phyloP scores from a whole-genome alignment of 345 rosid genomes.

The Angophora floribunda region DNA sequence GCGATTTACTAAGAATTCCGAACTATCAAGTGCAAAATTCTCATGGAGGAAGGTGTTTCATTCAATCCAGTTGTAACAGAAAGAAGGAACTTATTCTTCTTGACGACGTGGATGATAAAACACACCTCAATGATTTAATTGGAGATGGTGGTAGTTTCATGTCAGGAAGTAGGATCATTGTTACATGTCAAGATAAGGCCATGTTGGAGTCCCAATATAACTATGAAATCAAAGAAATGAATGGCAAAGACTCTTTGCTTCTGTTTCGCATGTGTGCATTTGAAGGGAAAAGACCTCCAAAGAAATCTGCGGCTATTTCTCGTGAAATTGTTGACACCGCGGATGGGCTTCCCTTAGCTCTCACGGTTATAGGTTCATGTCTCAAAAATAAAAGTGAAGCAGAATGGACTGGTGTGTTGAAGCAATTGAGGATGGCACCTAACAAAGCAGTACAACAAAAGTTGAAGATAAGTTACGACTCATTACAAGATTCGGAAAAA shows the following conservation, averaged over 20 bases:
- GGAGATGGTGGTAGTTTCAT: no score
- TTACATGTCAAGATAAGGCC: not conserved
- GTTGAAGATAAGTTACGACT: not conserved
- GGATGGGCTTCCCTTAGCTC: slow-evolving; percentile 4
- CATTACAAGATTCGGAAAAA: not conserved
- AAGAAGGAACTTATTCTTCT: no score
- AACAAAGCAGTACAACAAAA: not conserved
- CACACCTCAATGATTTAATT: no score
- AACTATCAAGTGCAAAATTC: no score
- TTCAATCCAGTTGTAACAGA: no score
- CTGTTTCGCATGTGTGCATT: slow-evolving; percentile 3
- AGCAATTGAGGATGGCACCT: not conserved
- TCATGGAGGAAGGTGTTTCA: no score
- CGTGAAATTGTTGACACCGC: not conserved
- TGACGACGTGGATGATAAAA: no score
- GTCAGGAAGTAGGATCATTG: not conserved
- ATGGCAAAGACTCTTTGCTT: not conserved
- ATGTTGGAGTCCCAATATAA: not conserved
- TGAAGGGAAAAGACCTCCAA: not conserved
- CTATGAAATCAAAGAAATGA: not conserved
- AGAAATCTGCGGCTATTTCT: not conserved
- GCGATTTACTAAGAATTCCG: no score
- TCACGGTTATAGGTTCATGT: slow-evolving; percentile 1
- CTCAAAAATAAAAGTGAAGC: not conserved
- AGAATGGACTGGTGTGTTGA: not conserved